phyloP scores from a whole-genome alignment of 805 yeast genomes.

The Myxozyma melibiosi region DNA sequence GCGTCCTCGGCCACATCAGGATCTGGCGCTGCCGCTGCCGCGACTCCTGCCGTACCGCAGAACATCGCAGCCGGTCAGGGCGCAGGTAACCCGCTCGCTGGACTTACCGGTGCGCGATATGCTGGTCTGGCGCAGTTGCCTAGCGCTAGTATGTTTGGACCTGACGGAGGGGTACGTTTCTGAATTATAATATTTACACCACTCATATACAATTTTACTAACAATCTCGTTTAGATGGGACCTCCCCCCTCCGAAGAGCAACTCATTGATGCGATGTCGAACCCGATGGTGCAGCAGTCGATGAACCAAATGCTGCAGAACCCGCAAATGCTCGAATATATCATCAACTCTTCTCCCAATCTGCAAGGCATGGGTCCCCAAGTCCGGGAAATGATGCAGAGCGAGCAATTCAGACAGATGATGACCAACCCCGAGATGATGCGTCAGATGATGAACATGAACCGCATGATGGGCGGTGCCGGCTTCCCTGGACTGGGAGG shows the following conservation, averaged over 20 bases:
- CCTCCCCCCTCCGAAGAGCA: constrained; percentile 76
- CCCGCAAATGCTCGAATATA: constrained; percentile 82
- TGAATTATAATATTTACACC: too few species aligned
- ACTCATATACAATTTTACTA: too few species aligned
- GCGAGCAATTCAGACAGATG: constrained; percentile 79
- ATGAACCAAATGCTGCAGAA: constrained; percentile 80
- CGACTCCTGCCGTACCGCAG: constrained; percentile 57
- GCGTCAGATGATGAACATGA: constrained; percentile 79
- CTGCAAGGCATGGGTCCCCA: constrained; percentile 83
- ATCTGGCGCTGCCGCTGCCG: constrained; percentile 34
- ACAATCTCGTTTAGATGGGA: constrained; percentile 50
- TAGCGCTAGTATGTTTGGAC: constrained; percentile 83
- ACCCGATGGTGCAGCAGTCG: constrained; percentile 78
- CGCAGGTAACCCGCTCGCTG: constrained; percentile 86
- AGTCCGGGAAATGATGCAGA: constrained; percentile 80
- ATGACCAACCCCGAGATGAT: constrained; percentile 81
- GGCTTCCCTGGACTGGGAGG: constrained; percentile 38
- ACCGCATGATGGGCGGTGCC: constrained; percentile 47
- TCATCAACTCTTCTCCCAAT: constrained; percentile 83
- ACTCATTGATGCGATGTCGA: constrained; percentile 70
- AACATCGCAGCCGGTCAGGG: constrained; percentile 87
- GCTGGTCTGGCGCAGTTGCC: constrained; percentile 93
- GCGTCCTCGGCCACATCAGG: constrained; percentile 40
- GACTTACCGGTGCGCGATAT: constrained; percentile 90
- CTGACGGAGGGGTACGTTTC: constrained; percentile 78